Base-by-base conservation (phyloP, 1,284 basidiomycete genomes). In the Ustilago lituana region DNA sequence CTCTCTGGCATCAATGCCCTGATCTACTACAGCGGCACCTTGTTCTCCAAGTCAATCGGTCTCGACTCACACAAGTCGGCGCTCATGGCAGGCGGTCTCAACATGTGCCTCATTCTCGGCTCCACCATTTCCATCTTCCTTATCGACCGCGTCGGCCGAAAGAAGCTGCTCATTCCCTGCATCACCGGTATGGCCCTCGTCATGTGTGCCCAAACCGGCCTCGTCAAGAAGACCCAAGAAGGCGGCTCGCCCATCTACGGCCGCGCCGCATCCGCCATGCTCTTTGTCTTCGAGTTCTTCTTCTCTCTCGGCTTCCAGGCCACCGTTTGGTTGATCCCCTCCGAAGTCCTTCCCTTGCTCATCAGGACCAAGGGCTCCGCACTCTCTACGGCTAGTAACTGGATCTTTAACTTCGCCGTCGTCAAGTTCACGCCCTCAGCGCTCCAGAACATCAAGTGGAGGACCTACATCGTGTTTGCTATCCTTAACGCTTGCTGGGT, bases 261-360 rank as follows among this genome's bases (percentile, higher is more conserved):
- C 37, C 85, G 89, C 19, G 87, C 86, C 29, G 44, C 52, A 6
- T 51, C 55, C 19, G 85, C 87, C 9, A 89, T 78, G 84, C 80
- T 86, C 71, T 89, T 89, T 79, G 82, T 88, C 29, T 90, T 89
- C 82, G 89, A 90, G 74, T 85, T 89, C 33, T 88, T 88, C 83
- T 90, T 89, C 80, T 74, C 88, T 0, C 84, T 89, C 53, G 89
- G 88, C 32, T 89, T 88, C 88, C 85, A 89, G 78, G 88, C 88
- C 22, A 89, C 90, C 87, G 88, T 89, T 5, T 83, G 83, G 77
- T 71, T 84, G 31, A 83, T 83, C 69, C 82, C 83, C 9, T 74
- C 79, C 23, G 80, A 83, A 53, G 76, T 84, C 4, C 77, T 76
- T 20, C 73, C 75, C 5, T 80, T 83, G 35, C 77, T 79, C 17